Evolutionary conservation across 2,329 filamentous ascomycete species (phyloP).

Genomic region (Pseudonectria buxi): DNA sequence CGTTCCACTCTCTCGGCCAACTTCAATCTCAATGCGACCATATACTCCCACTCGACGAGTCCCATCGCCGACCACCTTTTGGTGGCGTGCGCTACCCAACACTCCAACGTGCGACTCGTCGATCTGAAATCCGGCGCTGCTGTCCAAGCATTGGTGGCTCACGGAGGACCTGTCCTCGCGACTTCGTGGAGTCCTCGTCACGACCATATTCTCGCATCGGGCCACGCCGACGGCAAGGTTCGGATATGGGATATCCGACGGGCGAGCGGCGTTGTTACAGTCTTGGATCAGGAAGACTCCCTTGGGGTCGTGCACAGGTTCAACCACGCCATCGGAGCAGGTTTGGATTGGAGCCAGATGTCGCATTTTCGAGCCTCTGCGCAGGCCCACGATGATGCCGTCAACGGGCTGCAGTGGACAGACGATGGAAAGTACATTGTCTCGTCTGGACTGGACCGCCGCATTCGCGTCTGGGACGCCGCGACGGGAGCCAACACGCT

Average conservation of each 20-base stretch:
- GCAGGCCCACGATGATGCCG: slow-evolving; percentile 70
- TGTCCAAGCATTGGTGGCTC: slow-evolving; percentile 64
- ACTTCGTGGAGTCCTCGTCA: slow-evolving; percentile 76
- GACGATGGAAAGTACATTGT: slow-evolving; percentile 71
- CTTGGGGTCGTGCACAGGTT: slow-evolving; percentile 53
- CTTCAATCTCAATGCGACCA: slow-evolving; percentile 60
- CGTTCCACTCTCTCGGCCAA: slow-evolving; percentile 54
- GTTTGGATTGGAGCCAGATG: slow-evolving; percentile 22
- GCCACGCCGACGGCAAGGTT: slow-evolving; percentile 76
- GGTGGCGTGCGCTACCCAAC: slow-evolving; percentile 82
- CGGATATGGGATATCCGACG: slow-evolving; percentile 84
- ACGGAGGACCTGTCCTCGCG: slow-evolving; percentile 60
- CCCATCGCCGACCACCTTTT: slow-evolving; percentile 65
- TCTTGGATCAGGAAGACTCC: slow-evolving; percentile 78
- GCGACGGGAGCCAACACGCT: slow-evolving; percentile 77
- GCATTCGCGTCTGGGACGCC: slow-evolving; percentile 82
- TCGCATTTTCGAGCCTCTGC: slow-evolving; percentile 42
- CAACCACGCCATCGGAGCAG: slow-evolving; percentile 26
- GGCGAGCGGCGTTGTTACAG: slow-evolving; percentile 66
- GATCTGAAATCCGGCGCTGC: slow-evolving; percentile 74
- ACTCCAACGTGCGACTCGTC: slow-evolving; percentile 75
- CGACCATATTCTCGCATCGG: slow-evolving; percentile 75
- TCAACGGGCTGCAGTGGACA: slow-evolving; percentile 82
- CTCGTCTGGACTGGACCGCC: slow-evolving; percentile 74
- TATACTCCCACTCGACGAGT: slow-evolving; percentile 74